Evolutionary conservation across 139 green algal species (phyloP).

Genomic region (Axilococcus clingmanii): DNA sequence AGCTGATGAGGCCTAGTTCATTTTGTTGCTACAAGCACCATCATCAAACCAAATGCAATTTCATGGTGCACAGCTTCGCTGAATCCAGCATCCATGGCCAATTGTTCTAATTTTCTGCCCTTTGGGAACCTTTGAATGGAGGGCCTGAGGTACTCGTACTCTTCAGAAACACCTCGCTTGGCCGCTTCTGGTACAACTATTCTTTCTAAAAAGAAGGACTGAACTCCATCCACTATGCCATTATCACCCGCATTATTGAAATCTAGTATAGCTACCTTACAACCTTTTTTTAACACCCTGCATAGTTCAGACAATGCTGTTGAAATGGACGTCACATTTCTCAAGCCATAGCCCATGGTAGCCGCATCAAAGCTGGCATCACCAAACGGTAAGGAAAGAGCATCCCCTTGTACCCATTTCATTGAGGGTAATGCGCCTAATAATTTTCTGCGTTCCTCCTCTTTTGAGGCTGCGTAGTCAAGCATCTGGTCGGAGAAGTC

Average conservation of each 20-base stretch:
- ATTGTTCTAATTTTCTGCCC: conserved; percentile 52
- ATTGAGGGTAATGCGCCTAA: background rate
- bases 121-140: conserved; percentile 83
- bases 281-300: conserved; percentile 76
- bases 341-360: conserved; percentile 94
- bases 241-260: conserved; percentile 85
- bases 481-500: conserved; percentile 92
- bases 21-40: conserved; percentile 42
- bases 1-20: background rate
- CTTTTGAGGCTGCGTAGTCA: conserved; percentile 29
- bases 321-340: conserved; percentile 74
- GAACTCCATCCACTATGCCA: conserved; percentile 37
- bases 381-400: conserved; percentile 76
- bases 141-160: conserved; percentile 88
- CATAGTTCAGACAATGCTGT: conserved; percentile 57
- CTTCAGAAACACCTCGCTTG: conserved; percentile 52
- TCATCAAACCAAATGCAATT: conserved; percentile 84
- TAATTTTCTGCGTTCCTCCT: conserved; percentile 13
- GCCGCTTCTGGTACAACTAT: conserved; percentile 82
- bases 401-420: conserved; percentile 89
- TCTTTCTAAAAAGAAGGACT: conserved; percentile 59
- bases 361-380: conserved; percentile 72
- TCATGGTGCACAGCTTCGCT: conserved; percentile 61
- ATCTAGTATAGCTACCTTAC: conserved; percentile 77
- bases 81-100: conserved; percentile 73